Percentiles rank a stretch among this genome's conserved stretches.
Conservation (phyloP, 1,139 yeast genomes). For the Wickerhamomyces sp. region DNA sequence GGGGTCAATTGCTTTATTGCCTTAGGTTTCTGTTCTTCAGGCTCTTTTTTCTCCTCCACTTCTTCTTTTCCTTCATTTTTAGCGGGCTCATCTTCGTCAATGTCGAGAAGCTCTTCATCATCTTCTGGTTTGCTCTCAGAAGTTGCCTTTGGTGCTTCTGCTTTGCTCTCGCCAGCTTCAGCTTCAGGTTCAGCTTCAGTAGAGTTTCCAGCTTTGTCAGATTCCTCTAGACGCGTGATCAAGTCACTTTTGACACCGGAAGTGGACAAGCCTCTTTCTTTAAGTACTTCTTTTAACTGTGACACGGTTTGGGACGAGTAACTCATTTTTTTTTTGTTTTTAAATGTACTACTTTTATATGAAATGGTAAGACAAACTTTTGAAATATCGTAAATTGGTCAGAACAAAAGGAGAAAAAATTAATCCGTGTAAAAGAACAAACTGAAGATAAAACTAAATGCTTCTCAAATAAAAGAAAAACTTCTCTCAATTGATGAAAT, state of each 20-base stretch:
- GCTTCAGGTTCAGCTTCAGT: slow-evolving; percentile 13
- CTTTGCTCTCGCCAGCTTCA: no score
- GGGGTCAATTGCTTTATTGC: slow-evolving; percentile 39
- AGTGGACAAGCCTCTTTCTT: slow-evolving; percentile 59
- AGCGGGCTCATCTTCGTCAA: slow-evolving; percentile 5
- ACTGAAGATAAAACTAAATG: no score
- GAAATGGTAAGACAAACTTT: no score
- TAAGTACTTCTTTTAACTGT: slow-evolving; percentile 77
- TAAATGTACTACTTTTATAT: no score
- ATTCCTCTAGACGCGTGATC: slow-evolving; percentile 52
- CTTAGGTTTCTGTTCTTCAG: slow-evolving; percentile 32
- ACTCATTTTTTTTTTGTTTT: slow-evolving; percentile 4
- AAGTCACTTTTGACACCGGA: slow-evolving; percentile 86
- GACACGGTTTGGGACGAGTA: slow-evolving; percentile 53
- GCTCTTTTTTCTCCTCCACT: slow-evolving; percentile 11
- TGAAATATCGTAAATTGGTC: no score
- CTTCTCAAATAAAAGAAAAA: no score
- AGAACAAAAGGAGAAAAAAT: no score
- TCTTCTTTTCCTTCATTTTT: slow-evolving; percentile 14
- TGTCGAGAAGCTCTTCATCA: slow-evolving; percentile 11
- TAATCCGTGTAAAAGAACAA: no score
- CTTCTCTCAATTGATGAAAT: no score
- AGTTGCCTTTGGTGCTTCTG: background rate
- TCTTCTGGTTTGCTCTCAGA: slow-evolving; percentile 8
- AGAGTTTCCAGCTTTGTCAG: slow-evolving; percentile 20